phyloP scores from a whole-genome alignment of 108 stramenopile species.

The Discostella stelligeroides region DNA sequence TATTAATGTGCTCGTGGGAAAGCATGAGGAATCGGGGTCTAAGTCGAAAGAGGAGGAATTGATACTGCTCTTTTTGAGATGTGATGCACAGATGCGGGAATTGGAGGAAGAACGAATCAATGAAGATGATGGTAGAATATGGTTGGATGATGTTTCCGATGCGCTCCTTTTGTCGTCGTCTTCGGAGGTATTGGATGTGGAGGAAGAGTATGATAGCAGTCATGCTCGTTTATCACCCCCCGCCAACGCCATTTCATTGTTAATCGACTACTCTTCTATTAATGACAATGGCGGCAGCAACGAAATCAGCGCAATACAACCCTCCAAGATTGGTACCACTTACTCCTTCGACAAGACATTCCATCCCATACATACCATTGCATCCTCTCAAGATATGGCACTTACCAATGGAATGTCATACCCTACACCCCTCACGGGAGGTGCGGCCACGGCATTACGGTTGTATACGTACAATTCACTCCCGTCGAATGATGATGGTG shows the following conservation, averaged over 20 bases:
- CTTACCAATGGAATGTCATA: constrained; percentile 69
- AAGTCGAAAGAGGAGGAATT: constrained; percentile 73
- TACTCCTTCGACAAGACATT: constrained; percentile 41
- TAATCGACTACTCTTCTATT: constrained; percentile 26
- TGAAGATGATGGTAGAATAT: constrained; percentile 18
- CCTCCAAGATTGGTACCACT: constrained; percentile 15
- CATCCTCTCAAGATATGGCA: constrained; percentile 61
- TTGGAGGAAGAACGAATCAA: constrained; percentile 26
- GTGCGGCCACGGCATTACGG: constrained; percentile 72
- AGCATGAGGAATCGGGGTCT: constrained; percentile 69
- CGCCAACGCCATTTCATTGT: constrained; percentile 81
- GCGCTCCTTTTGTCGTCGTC: constrained; percentile 66
- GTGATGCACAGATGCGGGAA: constrained; percentile 50
- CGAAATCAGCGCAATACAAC: constrained; percentile 33
- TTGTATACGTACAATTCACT: constrained; percentile 69
- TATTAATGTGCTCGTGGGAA: constrained; percentile 53
- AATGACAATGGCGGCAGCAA: constrained; percentile 21
- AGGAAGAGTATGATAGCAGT: neutral
- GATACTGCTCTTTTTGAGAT: constrained; percentile 63
- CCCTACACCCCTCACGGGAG: constrained; percentile 62
- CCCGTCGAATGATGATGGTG: constrained; percentile 57
- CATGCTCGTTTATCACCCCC: constrained; percentile 47
- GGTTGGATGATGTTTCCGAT: constrained; percentile 61
- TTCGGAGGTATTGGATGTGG: constrained; percentile 21
- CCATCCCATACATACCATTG: constrained; percentile 25